Percentiles rank a stretch among this genome's conserved stretches.
These are phyloP conservation scores for Aspergillus campestris DNA, from an alignment of 495 filamentous ascomycete species.

Conservation along the genomic window DNA sequence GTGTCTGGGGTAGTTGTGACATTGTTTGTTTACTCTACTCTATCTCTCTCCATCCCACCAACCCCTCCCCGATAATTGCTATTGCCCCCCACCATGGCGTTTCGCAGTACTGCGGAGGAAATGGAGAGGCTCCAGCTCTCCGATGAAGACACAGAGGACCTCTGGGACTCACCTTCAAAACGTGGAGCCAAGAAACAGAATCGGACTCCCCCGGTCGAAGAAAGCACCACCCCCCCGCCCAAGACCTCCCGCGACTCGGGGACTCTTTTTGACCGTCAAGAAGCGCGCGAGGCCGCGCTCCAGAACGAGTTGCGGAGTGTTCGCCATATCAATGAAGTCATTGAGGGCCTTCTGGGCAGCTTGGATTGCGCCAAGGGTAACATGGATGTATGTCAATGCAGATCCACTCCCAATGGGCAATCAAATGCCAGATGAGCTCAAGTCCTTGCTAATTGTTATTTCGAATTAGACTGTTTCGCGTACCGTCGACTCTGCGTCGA, in stretches of 20 bases:
- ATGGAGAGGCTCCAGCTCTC: slow-evolving; percentile 46
- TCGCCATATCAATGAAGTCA: slow-evolving; percentile 73
- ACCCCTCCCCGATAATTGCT: not conserved
- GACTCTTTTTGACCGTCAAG: slow-evolving; percentile 55
- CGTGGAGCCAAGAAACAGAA: slow-evolving; percentile 18
- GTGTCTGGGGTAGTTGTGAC: not conserved
- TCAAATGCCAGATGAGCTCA: too few species aligned
- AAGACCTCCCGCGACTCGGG: slow-evolving; percentile 36
- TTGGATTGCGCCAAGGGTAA: slow-evolving; percentile 77
- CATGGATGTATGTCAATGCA: slow-evolving; percentile 62
- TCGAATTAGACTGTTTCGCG: slow-evolving; percentile 63
- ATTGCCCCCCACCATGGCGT: slow-evolving; percentile 17
- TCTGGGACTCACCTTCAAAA: slow-evolving; percentile 65
- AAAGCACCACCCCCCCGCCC: slow-evolving; percentile 33
- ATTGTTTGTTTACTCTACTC: not conserved
- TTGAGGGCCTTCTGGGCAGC: slow-evolving; percentile 74
- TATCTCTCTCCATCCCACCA: slow-evolving; percentile 1
- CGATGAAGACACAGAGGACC: slow-evolving; percentile 59
- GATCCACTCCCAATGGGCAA: not conserved
- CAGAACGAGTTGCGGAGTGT: slow-evolving; percentile 74
- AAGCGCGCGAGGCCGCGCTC: slow-evolving; percentile 63
- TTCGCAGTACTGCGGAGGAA: slow-evolving; percentile 34
- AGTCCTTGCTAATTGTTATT: not conserved
- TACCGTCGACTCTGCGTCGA: slow-evolving; percentile 82
- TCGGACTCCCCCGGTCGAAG: slow-evolving; percentile 14